Base-by-base conservation (phyloP, 2,329 filamentous ascomycete genomes). In the Gaeumannomyces sp. region DNA sequence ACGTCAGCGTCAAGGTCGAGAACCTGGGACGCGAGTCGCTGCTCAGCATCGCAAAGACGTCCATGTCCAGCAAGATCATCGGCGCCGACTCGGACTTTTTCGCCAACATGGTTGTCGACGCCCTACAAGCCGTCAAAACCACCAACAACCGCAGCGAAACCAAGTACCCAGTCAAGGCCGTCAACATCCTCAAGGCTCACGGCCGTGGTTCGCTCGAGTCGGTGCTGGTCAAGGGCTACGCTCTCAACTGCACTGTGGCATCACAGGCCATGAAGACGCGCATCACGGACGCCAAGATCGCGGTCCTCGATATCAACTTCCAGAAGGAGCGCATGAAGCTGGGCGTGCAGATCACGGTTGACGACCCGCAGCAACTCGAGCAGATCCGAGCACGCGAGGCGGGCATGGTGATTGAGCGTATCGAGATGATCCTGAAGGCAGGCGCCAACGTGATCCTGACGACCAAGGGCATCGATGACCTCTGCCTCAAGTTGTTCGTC, bases 261-360 rank as follows among this genome's bases (percentile, higher is more conserved):
- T 97, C 93, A 65, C 95, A 99, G 79, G 95, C 95, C 60, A 99
- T 99, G 95, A 92, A 88, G 72, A 99, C 95, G 35, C 87, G 91
- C 72, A 87, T 99, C 75, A 86, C 86, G 63, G 93, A 98, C 77
- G 95, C 95, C 70, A 98, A 96, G 83, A 99, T 99, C 77, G 95
- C 95, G 62, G 89, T 94, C 72, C 80, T 99, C 67, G 95, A 99
- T 76, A 98, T 99, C 87, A 99, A 99, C 79, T 78, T 99, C 73
- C 94, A 98, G 75, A 99, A 99, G 83, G 94, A 98, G 83, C 87
- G 94, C 71, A 98, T 99, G 95, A 98, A 99, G 85, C 83, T 99
- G 66, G 95, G 95, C 70, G 95, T 99, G 67, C 94, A 99, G 78
- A 97, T 99, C 73, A 98, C 95, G 16, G 91, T 99, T 69, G 95